These are phyloP conservation scores for Trichoderma polysporum DNA, from an alignment of 2,329 filamentous ascomycete species.

Conservation along the genomic window DNA sequence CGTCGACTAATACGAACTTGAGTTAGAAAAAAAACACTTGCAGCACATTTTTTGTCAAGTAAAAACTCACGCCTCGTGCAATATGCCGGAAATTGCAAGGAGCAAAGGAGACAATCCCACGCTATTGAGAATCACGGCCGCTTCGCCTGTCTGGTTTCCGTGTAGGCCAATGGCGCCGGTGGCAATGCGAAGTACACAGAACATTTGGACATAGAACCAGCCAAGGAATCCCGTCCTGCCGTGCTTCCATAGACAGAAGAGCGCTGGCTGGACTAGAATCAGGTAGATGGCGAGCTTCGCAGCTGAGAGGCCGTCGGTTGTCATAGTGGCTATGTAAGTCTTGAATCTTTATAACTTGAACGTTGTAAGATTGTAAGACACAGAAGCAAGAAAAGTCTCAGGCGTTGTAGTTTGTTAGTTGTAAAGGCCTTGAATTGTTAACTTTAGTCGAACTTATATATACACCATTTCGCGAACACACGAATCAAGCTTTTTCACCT, in stretches of 20 bases:
- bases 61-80: neutral
- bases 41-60: neutral
- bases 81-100: neutral
- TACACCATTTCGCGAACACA: neutral
- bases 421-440: too few relatives aligned
- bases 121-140: neutral
- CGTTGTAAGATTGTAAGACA: neutral
- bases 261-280: neutral
- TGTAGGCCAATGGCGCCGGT: slow-evolving; percentile 7
- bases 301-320: neutral
- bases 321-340: neutral
- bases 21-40: neutral
- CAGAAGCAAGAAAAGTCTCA: neutral
- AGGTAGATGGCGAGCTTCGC: slow-evolving; percentile 8
- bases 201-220: neutral
- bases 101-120: slow-evolving; percentile 3
- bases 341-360: neutral
- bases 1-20: neutral
- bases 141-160: neutral
- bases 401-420: too few relatives aligned
- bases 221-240: neutral
- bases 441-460: too few relatives aligned
- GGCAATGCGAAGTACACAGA: slow-evolving; percentile 5
- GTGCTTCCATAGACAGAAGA: neutral
- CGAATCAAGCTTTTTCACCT: neutral